Base-by-base conservation (phyloP, 2,329 filamentous ascomycete genomes). In the Sclerotinia subarctica region DNA sequence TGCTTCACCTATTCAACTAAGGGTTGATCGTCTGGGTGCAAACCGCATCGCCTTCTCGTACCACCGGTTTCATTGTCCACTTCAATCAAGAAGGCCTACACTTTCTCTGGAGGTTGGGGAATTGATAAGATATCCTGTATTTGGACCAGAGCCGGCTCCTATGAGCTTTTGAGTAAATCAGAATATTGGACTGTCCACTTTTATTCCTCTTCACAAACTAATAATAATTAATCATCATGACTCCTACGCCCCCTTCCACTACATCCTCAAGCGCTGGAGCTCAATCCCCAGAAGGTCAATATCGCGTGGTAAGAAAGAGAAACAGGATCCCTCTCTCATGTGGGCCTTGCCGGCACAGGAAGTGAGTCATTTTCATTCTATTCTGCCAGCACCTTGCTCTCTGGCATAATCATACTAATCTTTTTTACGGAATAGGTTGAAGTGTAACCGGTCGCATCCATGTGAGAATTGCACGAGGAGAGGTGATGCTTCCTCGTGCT, bases 401-500 rank as follows among this genome's bases (percentile, higher is more conserved):
- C 17, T 26, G 67, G 44, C 49, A 52, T 64, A 60, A 52, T 53
- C 29, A 72, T 70, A 69, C 76, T 84, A 79, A 80, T 77, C 77
- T 75, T 78, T 70, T 54, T 58, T 42, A 26, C 32, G 3, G 3
- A 62, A 38, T 70, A 88, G 85, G 75, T 86, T 95, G 79, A 97
- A 97, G 86, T 98, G 94, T 82, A 96, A 98, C 79, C 89, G 95
- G 76, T 88, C 87, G 71, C 88, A 93, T 72, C 94, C 94, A 67
- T 98, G 93, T 81, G 93, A 95, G 80, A 98, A 98, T 78, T 98
- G 94, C 79, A 88, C 92, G 69, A 97, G 96, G 81, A 90, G 93
- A 75, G 92, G 88, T 72, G 92, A 94, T 79, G 89, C 90, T 19
- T 81, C 85, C 67, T 90, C 92, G 68, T 98, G 94, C 81, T 91